Percentiles rank a stretch among this genome's conserved stretches.
phyloP scores from a whole-genome alignment of 257 asterid species.

The Paraleonurus japonicus region DNA sequence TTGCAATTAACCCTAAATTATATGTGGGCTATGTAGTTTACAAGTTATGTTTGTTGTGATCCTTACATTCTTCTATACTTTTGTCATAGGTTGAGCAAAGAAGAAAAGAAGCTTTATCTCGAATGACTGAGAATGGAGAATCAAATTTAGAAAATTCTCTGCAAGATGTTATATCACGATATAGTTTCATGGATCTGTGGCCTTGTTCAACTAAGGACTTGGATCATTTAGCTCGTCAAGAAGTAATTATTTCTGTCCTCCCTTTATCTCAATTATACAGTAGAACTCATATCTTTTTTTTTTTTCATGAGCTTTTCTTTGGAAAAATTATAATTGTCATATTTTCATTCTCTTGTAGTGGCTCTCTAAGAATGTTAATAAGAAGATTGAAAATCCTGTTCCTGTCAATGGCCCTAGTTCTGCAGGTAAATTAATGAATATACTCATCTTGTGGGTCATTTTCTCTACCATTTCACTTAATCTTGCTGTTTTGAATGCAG shows the following conservation, averaged over 20 bases:
- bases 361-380: constrained; percentile 67
- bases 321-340: not conserved
- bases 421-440: constrained; percentile 38
- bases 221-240: constrained; percentile 88
- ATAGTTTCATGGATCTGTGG: constrained; percentile 93
- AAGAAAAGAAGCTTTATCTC: constrained; percentile 87
- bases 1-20: not conserved
- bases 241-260: constrained; percentile 46
- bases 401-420: constrained; percentile 57
- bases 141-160: constrained; percentile 64
- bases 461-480: constrained; percentile 2
- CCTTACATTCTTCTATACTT: constrained; percentile 3
- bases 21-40: not conserved
- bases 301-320: not conserved
- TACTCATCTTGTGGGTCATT: constrained; percentile 6
- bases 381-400: constrained; percentile 61
- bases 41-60: not conserved
- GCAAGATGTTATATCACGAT: constrained; percentile 87
- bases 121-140: constrained; percentile 65
- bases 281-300: constrained; percentile 5
- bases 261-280: constrained; percentile 7
- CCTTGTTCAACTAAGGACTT: constrained; percentile 95
- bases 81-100: constrained; percentile 87
- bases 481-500: constrained; percentile 39
- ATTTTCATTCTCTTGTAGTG: constrained; percentile 42